Evolutionary conservation across 148 eudicot species (phyloP), one percentile per base, ranked within the genome.

Genomic region (Rheum nobile): DNA sequence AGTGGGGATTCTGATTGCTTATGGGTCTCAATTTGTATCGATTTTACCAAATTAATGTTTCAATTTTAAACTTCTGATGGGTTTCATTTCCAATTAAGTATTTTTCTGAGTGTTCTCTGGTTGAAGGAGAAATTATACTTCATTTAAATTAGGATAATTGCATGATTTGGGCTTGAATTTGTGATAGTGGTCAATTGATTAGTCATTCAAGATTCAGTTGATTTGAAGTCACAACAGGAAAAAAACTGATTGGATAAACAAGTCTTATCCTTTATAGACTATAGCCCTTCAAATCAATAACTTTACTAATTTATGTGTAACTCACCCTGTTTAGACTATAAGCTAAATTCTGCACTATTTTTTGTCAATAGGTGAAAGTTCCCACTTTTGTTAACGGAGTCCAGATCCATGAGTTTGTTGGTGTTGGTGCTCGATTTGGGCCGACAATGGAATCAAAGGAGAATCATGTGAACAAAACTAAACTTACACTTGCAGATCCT

Each of bases 361-460:
- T 71, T 67, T 24, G 42, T 68, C 39, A 74, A 52, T 77, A 96
- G 99, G 99, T 96, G 43, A 96, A 96, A 86, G 92, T 96, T 22
- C 96, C 97, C 1, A 84, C 89, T 16, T 90, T 88, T 84, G 72
- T 90, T 82, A 87, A 86, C 77, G 99, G 94, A 75, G 71, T 69
- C 71, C 90, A 88, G 81, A 82, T 72, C 38, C 71, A 47, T 10
- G 92, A 96, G 83, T 96, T 83, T 84, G 99, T 96, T 12, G 99
- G 99, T 14, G 86, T 96, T 22, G 99, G 99, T 71, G 99, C 99
- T 75, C 90, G 99, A 72, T 96, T 96, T 79, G 99, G 99, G 38
- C 92, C 91, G n/a, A 96, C 99, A 16, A 79, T 96, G 79, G 99
- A 92, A 76, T 92, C 97, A 9, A 88, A 92, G 84, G 99, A 96